These are phyloP conservation scores for Delitschia confertaspora DNA, from an alignment of 495 filamentous ascomycete species.

Conservation along the genomic window DNA sequence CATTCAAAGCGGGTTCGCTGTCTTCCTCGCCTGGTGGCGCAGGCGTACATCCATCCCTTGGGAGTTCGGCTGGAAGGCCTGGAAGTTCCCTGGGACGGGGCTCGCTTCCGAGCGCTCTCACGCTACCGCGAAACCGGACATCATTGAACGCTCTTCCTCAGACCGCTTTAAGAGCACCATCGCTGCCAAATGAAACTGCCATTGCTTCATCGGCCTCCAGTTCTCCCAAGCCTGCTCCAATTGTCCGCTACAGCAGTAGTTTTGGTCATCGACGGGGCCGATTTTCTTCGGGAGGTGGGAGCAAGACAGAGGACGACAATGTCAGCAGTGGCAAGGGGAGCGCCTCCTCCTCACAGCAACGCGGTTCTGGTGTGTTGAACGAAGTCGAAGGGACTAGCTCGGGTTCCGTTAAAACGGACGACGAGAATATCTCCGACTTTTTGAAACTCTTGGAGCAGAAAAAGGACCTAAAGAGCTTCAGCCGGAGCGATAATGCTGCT, in stretches of 20 bases:
- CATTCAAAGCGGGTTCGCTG: constrained; percentile 90
- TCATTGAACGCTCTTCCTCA: constrained; percentile 57
- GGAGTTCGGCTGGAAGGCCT: constrained; percentile 44
- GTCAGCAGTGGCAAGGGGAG: constrained; percentile 81
- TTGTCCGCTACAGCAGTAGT: constrained; percentile 67
- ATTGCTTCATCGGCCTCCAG: constrained; percentile 53
- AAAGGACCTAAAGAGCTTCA: constrained; percentile 68
- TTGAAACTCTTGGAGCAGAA: constrained; percentile 73
- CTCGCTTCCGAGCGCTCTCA: constrained; percentile 45
- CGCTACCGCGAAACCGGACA: constrained; percentile 59
- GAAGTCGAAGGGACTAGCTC: constrained; percentile 61
- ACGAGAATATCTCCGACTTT: constrained; percentile 89
- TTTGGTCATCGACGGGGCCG: constrained; percentile 77
- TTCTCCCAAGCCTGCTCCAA: constrained; percentile 66
- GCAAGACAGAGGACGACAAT: constrained; percentile 72
- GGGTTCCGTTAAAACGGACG: constrained; percentile 72
- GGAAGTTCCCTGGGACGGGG: constrained; percentile 39
- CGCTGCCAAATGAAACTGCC: constrained; percentile 47
- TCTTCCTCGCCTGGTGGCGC: constrained; percentile 75
- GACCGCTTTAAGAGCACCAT: constrained; percentile 50
- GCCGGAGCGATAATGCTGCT: constrained; percentile 42
- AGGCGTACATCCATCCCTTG: constrained; percentile 51
- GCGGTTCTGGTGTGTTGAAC: constrained; percentile 71
- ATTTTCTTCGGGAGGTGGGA: constrained; percentile 62
- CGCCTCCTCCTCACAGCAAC: constrained; percentile 74